Percentiles rank a stretch among this genome's conserved stretches.
Evolutionary conservation across 2,329 filamentous ascomycete genomes (phyloP).

Genomic region (Fusarium sp.): DNA sequence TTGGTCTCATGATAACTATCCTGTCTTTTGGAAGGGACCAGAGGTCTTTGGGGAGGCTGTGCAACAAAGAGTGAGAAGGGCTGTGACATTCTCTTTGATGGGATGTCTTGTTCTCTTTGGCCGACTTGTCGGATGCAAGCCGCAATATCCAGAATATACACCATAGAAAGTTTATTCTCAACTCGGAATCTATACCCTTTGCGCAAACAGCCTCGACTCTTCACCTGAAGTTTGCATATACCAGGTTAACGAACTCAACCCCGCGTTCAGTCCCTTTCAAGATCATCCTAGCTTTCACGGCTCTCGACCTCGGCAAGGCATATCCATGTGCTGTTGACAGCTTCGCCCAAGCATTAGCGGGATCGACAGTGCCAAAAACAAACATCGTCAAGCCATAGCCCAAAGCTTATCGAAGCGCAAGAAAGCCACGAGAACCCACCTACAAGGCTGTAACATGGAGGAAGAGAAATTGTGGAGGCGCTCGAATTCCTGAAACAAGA

Average conservation of each 20-base stretch:
- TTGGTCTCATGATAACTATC: slow-evolving; percentile 38
- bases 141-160: slow-evolving; percentile 12
- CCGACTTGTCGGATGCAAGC: slow-evolving; percentile 6
- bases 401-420: slow-evolving; percentile 4
- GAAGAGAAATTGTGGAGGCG: slow-evolving; percentile 17
- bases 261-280: not conserved
- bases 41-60: slow-evolving; percentile 10
- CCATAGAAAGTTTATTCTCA: not conserved
- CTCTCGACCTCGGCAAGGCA: not conserved
- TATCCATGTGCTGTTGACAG: not conserved
- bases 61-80: slow-evolving; percentile 6
- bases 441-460: slow-evolving; percentile 31
- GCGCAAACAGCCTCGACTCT: not conserved
- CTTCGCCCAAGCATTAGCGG: not conserved
- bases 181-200: not conserved
- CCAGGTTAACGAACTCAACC: not conserved
- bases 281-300: not conserved
- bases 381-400: not conserved
- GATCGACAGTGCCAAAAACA: not conserved
- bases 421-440: slow-evolving; percentile 14
- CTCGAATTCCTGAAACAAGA: slow-evolving; percentile 14
- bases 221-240: not conserved
- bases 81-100: slow-evolving; percentile 17
- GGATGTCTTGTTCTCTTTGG: slow-evolving; percentile 7
- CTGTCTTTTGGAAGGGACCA: slow-evolving; percentile 34